Base-by-base conservation (phyloP, 2,329 filamentous ascomycete species). In the Penicillium verrucosum region DNA sequence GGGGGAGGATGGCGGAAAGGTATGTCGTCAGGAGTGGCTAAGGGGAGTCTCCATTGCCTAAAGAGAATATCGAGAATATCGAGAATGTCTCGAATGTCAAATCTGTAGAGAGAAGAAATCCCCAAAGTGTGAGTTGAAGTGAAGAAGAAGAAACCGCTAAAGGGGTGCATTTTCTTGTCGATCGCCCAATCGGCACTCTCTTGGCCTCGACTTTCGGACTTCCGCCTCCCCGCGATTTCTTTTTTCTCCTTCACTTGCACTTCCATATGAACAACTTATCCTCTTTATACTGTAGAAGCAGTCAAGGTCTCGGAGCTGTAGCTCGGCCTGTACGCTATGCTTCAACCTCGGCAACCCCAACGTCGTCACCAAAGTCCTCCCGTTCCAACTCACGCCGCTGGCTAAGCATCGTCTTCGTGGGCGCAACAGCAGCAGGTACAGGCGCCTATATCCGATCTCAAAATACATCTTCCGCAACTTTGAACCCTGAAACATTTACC, bases 401-500 rank as follows among this genome's bases (percentile, higher is more conserved):
- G 73, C 57, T 75, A 43, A 70, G 69, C 38, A 55, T 75, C 54
- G 63, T 66, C 29, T 45, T 72, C 49, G 61, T 76, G 43, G 74
- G 71, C 27, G 61, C 65, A 25, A 61, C 67, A n/a, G 73, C 75
- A 18, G 71, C 67, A 25, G 73, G 68, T 49, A 64, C 70, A 56
- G 74, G 74, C 23, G 70, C 68, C 27, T 76, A 74, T 59, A 36
- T 73, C 54, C 65, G 70, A 57, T 72, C 67, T 18, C 62, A 67
- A 47, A 63, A 59, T 27, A 52, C 64, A 4, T 48, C 45, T 7
- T 70, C 68, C 3, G 60, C 65, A 5, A 70, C 65, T 0, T 54
- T 77, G 34, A 75, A 76, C 52, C 72, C 70, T 7, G 51, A 67
- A 38, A 70, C 67, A 1, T 79, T 79, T 59, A 74, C 72, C 16